Evolutionary conservation across 495 filamentous ascomycete genomes (phyloP).

Genomic region (Talaromyces borbonicus): DNA sequence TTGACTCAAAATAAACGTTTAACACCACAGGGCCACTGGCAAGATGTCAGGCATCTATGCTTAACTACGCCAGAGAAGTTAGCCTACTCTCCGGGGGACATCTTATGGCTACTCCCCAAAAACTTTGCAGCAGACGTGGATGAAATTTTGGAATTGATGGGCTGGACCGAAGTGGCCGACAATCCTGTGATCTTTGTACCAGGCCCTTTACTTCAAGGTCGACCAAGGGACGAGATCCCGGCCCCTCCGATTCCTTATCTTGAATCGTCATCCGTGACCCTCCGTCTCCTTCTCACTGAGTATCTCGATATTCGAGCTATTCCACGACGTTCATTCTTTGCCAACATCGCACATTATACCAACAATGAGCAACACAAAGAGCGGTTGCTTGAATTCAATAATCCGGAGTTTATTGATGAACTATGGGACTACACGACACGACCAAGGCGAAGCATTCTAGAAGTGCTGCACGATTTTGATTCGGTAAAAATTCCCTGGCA

Average conservation of each 20-base stretch:
- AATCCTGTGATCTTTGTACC: slow-evolving; percentile 40
- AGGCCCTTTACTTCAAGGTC: slow-evolving; percentile 12
- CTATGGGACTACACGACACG: slow-evolving; percentile 93
- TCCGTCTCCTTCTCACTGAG: slow-evolving; percentile 67
- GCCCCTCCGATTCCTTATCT: slow-evolving; percentile 34
- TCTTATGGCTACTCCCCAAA: slow-evolving; percentile 72
- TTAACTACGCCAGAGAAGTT: slow-evolving; percentile 40
- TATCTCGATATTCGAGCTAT: slow-evolving; percentile 84
- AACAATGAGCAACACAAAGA: slow-evolving; percentile 63
- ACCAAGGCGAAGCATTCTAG: slow-evolving; percentile 81
- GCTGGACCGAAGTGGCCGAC: slow-evolving; percentile 66
- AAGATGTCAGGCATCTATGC: slow-evolving; percentile 78
- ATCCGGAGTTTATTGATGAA: slow-evolving; percentile 71
- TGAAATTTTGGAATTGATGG: slow-evolving; percentile 62
- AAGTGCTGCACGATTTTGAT: slow-evolving; percentile 84
- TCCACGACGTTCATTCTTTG: slow-evolving; percentile 79
- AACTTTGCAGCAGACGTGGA: slow-evolving; percentile 74
- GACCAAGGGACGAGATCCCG: slow-evolving; percentile 14
- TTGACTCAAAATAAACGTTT: slow-evolving; percentile 54
- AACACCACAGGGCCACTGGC: slow-evolving; percentile 73
- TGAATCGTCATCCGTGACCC: slow-evolving; percentile 42
- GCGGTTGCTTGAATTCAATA: slow-evolving; percentile 71
- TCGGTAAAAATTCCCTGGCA: slow-evolving; percentile 72
- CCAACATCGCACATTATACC: slow-evolving; percentile 62
- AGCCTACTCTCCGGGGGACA: slow-evolving; percentile 58